Percentiles rank a stretch among this genome's conserved stretches.
Evolutionary conservation across 176 grass and related monocot genomes (phyloP).

Genomic region (Phoenix roebelenii): DNA sequence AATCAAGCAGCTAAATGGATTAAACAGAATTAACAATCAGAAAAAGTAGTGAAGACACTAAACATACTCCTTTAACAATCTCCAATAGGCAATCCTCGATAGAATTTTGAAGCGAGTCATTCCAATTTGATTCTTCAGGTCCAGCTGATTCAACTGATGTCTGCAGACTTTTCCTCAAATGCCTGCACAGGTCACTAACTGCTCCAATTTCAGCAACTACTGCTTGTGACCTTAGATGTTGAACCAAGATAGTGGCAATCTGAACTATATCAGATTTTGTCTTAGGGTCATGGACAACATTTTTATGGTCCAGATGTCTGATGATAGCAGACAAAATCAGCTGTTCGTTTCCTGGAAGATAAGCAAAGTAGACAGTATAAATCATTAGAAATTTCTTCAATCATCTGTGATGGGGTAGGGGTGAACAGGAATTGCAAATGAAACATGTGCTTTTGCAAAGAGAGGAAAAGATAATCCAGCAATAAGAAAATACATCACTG

Average conservation of each 20-base stretch:
- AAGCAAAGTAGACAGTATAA: background rate
- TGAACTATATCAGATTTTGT: conserved; percentile 89
- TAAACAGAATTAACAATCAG: too few relatives aligned
- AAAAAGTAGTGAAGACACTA: background rate
- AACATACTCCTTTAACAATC: conserved; percentile 86
- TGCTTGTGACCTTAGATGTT: conserved; percentile 54
- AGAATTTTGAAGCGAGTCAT: conserved; percentile 83
- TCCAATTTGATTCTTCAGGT: conserved; percentile 68
- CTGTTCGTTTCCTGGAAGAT: conserved; percentile 57
- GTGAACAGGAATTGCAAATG: too few relatives aligned
- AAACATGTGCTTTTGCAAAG: too few relatives aligned
- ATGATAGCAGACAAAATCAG: conserved; percentile 71
- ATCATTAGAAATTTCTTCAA: too few relatives aligned
- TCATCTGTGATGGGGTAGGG: too few relatives aligned
- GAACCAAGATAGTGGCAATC: conserved; percentile 57
- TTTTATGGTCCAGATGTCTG: conserved; percentile 89
- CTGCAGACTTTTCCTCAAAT: conserved; percentile 91
- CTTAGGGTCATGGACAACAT: conserved; percentile 45
- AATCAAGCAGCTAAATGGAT: too few relatives aligned
- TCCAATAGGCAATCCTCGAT: conserved; percentile 87
- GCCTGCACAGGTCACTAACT: conserved; percentile 76
- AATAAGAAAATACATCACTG: too few relatives aligned
- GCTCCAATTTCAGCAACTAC: conserved; percentile 56
- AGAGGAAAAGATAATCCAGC: too few relatives aligned
- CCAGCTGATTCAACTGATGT: conserved; percentile 49